These are phyloP conservation scores for Gnomoniopsis smithogilvyi DNA, from an alignment of 2,329 filamentous ascomycete species.

Conservation along the genomic window DNA sequence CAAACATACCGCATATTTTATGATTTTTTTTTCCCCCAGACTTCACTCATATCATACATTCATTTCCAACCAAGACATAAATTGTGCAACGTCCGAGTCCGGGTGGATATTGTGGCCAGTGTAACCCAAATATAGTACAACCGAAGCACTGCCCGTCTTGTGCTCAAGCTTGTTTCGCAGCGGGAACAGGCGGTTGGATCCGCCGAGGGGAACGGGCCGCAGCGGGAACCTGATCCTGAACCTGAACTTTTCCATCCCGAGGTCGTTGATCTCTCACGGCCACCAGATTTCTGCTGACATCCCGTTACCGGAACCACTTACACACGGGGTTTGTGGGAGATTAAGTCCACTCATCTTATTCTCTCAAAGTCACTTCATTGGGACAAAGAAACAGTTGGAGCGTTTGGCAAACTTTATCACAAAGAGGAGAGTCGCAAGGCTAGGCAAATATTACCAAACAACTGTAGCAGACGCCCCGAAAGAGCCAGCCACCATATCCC, in stretches of 20 bases:
- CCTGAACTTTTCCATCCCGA: background rate
- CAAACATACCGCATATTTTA: background rate
- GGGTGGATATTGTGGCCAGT: background rate
- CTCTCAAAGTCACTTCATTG: too few relatives aligned
- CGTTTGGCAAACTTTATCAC: background rate
- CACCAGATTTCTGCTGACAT: too few relatives aligned
- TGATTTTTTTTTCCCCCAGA: background rate
- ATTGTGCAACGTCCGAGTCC: too few relatives aligned
- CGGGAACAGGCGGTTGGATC: slow-evolving; percentile 15
- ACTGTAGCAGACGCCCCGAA: background rate
- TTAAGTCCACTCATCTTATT: too few relatives aligned
- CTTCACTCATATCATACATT: background rate
- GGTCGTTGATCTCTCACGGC: background rate
- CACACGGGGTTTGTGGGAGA: too few relatives aligned
- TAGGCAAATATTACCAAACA: too few relatives aligned
- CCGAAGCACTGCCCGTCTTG: background rate
- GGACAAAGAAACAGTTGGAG: too few relatives aligned
- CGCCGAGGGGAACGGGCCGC: slow-evolving; percentile 11
- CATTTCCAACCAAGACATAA: background rate
- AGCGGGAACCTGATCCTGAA: background rate
- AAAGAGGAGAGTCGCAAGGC: background rate
- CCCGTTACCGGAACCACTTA: background rate
- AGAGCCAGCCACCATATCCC: background rate
- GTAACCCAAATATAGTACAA: background rate
- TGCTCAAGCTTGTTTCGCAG: slow-evolving; percentile 9